phyloP scores from a whole-genome alignment of 768 basidiomycete genomes.

The Cyclocybe cylindracea region DNA sequence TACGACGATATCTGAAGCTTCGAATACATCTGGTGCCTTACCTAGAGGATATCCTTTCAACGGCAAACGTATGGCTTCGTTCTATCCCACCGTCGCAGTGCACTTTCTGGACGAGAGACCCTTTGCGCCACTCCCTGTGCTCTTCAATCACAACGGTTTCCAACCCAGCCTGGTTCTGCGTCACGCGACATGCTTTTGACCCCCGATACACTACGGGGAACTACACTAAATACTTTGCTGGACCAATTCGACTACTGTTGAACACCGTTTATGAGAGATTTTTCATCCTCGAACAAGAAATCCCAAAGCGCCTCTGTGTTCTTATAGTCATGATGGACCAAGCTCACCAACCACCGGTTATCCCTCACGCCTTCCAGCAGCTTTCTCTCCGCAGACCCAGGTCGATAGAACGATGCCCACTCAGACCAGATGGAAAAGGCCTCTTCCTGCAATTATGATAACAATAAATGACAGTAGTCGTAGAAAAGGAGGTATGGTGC shows the following conservation, averaged over 20 bases:
- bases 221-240: neutral
- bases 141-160: no score
- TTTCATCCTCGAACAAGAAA: constrained; percentile 60
- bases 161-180: no score
- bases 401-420: constrained; percentile 88
- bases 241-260: neutral
- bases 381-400: constrained; percentile 67
- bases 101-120: no score
- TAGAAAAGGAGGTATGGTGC: neutral
- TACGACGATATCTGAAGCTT: neutral
- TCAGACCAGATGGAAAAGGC: constrained; percentile 95
- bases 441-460: constrained; percentile 66
- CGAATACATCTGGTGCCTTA: no score
- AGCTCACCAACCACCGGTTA: constrained; percentile 85
- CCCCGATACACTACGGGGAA: no score
- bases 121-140: no score
- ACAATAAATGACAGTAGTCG: constrained; percentile 1
- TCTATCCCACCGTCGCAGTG: no score
- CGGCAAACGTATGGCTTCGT: no score
- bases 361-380: constrained; percentile 74
- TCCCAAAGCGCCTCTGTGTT: constrained; percentile 77
- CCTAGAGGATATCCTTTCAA: no score
- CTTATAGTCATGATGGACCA: constrained; percentile 94
- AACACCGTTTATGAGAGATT: neutral
- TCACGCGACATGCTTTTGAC: no score